Evolutionary conservation across 2,329 filamentous ascomycete genomes (phyloP).

Genomic region (Sclerotinia sclerotiorum): DNA sequence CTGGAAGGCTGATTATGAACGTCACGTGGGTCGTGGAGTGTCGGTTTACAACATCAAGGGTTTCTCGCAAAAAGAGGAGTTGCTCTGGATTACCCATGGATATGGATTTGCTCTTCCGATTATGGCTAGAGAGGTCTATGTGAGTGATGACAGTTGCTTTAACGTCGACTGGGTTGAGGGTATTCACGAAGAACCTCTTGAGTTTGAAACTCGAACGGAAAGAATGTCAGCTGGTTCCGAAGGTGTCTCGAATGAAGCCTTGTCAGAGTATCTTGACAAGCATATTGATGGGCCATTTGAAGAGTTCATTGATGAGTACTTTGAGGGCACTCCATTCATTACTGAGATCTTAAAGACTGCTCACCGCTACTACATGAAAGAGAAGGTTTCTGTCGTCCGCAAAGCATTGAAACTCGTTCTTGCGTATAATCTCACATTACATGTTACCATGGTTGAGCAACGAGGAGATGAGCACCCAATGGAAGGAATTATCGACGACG

Average conservation of each 20-base stretch:
- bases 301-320: conserved; percentile 92
- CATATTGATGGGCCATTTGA: conserved; percentile 93
- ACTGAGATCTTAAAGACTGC: conserved; percentile 96
- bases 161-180: conserved; percentile 92
- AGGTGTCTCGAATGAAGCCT: conserved; percentile 74
- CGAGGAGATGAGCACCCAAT: conserved; percentile 76
- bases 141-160: conserved; percentile 90
- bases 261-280: conserved; percentile 91
- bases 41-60: conserved; percentile 96
- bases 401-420: conserved; percentile 94
- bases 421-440: conserved; percentile 91
- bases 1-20: conserved; percentile 96
- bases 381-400: conserved; percentile 84
- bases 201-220: conserved; percentile 85
- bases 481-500: conserved; percentile 81
- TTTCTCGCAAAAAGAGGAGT: conserved; percentile 62
- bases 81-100: conserved; percentile 93
- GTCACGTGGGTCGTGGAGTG: conserved; percentile 81
- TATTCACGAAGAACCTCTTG: conserved; percentile 69
- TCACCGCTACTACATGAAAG: conserved; percentile 87
- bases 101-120: conserved; percentile 93
- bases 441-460: conserved; percentile 92
- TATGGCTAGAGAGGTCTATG: conserved; percentile 89
- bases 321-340: conserved; percentile 91
- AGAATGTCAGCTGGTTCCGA: conserved; percentile 86